These are phyloP conservation scores for Obelidium mucronatum DNA, from an alignment of 192 early-diverging fungal genomes.

Conservation along the genomic window DNA sequence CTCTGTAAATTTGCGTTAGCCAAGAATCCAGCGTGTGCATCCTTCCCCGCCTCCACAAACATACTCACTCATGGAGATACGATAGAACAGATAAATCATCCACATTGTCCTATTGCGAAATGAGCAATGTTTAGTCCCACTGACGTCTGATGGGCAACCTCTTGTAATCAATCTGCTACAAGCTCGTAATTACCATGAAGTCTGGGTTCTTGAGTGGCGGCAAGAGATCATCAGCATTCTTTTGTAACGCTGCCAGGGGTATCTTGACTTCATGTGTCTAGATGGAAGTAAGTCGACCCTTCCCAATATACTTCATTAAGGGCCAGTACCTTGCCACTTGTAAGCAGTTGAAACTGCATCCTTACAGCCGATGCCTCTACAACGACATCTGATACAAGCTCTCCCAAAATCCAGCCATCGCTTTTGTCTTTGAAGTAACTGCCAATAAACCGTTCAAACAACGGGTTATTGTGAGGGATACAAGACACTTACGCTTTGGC, in stretches of 20 bases:
- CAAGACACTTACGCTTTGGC: background rate
- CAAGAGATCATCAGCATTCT: slow-evolving; percentile 62
- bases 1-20: background rate
- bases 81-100: slow-evolving; percentile 39
- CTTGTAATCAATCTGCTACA: background rate
- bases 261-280: slow-evolving; percentile 75
- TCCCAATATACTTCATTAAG: background rate
- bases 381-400: background rate
- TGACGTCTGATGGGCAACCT: slow-evolving; percentile 48
- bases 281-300: background rate
- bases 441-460: background rate
- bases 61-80: slow-evolving; percentile 37
- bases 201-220: slow-evolving; percentile 93
- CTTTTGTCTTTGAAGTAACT: slow-evolving; percentile 74
- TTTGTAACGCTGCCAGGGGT: slow-evolving; percentile 66
- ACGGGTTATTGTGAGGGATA: background rate
- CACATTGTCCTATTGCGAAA: slow-evolving; percentile 18
- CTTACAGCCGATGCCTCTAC: background rate
- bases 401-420: slow-evolving; percentile 84
- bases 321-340: background rate
- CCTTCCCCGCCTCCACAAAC: no score
- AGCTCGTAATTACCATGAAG: slow-evolving; percentile 24
- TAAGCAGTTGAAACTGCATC: background rate
- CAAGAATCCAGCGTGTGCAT: background rate
- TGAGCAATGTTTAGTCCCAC: no score